A percentile compares a stretch with the other conserved stretches of the same genome.
These are phyloP conservation scores for Canavalia gladiata DNA, from an alignment of 306 rosid genomes.

Conservation along the genomic window DNA sequence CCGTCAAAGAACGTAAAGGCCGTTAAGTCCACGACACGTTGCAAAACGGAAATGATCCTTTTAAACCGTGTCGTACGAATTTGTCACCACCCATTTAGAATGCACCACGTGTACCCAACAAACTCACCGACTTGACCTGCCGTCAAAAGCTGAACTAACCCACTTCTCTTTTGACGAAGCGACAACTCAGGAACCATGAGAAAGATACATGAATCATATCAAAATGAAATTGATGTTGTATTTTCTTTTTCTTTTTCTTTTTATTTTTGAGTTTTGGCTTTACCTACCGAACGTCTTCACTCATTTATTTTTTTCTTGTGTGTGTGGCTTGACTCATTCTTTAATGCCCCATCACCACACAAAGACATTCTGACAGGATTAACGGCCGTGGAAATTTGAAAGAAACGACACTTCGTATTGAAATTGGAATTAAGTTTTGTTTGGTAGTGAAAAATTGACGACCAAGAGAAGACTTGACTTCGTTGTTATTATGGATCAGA, in stretches of 20 bases:
- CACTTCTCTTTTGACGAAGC: constrained; percentile 11
- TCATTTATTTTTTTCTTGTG: no score
- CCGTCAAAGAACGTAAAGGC: constrained; percentile 13
- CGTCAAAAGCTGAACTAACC: constrained; percentile 27
- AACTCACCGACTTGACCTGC: constrained; percentile 41
- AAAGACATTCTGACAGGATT: neutral
- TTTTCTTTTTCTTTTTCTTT: neutral
- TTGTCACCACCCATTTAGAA: neutral
- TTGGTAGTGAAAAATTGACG: neutral
- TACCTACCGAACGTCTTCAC: neutral
- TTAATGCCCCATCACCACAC: constrained; percentile 15
- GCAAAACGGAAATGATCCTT: neutral
- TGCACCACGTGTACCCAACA: constrained; percentile 12
- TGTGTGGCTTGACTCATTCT: neutral
- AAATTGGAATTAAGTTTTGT: neutral
- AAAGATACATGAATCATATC: constrained; percentile 22
- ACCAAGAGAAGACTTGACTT: neutral
- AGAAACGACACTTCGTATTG: neutral
- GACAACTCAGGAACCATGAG: neutral
- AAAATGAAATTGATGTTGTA: neutral
- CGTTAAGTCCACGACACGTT: constrained; percentile 42
- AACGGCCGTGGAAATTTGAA: constrained; percentile 7
- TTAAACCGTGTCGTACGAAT: constrained; percentile 23
- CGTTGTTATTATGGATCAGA: neutral
- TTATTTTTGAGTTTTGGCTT: neutral